Percentiles rank a stretch among this genome's conserved stretches.
Evolutionary conservation across 352 stramenopile species (phyloP).

Genomic region (Phytophthora pseudosyringae): DNA sequence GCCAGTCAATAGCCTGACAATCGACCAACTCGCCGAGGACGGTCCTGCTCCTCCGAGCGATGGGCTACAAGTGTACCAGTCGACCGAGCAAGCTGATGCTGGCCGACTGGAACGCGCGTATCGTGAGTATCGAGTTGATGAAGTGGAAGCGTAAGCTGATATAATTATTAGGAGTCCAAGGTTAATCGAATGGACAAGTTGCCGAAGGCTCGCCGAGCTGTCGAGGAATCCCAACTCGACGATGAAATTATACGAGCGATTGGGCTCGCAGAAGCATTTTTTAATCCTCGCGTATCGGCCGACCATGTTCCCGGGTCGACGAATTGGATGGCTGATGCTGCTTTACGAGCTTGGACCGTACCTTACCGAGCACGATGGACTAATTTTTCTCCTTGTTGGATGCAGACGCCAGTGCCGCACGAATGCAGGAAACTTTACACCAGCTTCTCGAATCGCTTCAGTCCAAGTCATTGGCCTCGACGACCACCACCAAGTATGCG

Average conservation of each 20-base stretch:
- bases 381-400: constrained; percentile 24
- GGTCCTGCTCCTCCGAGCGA: too few species aligned
- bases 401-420: constrained; percentile 4
- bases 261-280: constrained; percentile 20
- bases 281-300: constrained; percentile 19
- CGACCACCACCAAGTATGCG: constrained; percentile 3
- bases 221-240: too few species aligned
- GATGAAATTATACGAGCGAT: constrained; percentile 46
- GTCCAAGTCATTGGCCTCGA: constrained; percentile 20
- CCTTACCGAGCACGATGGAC: constrained; percentile 10
- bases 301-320: constrained; percentile 19
- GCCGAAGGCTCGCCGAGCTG: too few species aligned
- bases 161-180: too few species aligned
- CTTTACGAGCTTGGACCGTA: constrained; percentile 28
- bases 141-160: too few species aligned
- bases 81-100: too few species aligned
- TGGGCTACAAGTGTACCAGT: too few species aligned
- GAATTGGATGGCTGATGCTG: constrained; percentile 38
- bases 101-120: too few species aligned
- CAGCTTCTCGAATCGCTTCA: constrained; percentile 24
- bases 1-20: too few species aligned
- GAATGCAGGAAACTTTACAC: constrained; percentile 27
- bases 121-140: too few species aligned
- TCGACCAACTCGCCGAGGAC: too few species aligned
- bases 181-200: too few species aligned